Conservation (phyloP, 2,329 filamentous ascomycete genomes). For the Ceratocystis colombiana region DNA sequence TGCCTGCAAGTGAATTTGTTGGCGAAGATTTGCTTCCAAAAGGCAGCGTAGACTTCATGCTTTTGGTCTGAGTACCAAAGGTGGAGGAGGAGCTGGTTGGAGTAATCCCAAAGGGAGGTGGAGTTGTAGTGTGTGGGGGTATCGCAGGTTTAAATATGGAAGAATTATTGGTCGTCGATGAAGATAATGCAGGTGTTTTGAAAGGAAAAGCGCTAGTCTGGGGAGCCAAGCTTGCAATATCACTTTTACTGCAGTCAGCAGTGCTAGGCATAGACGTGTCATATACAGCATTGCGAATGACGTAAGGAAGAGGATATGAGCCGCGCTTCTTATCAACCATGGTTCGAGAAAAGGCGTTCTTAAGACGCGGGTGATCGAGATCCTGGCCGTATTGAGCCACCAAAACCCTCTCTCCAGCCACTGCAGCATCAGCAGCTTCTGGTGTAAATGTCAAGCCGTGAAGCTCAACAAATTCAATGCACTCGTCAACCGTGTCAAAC, state of each 20-base stretch:
- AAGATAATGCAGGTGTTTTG: background rate
- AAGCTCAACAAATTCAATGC: slow-evolving; percentile 53
- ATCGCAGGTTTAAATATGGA: background rate
- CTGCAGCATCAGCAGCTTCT: slow-evolving; percentile 32
- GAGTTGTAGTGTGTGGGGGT: background rate
- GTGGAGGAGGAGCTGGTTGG: background rate
- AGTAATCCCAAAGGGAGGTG: background rate
- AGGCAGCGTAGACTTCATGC: background rate
- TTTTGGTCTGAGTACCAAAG: background rate
- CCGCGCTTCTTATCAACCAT: slow-evolving; percentile 54
- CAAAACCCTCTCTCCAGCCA: slow-evolving; percentile 30
- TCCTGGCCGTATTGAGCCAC: slow-evolving; percentile 34
- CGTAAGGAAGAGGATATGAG: slow-evolving; percentile 40
- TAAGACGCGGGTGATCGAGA: slow-evolving; percentile 42
- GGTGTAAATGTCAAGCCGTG: slow-evolving; percentile 45
- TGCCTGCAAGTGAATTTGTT: background rate
- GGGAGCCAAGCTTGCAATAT: background rate
- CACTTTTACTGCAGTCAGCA: background rate
- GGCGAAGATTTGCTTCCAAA: no score
- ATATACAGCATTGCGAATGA: slow-evolving; percentile 48
- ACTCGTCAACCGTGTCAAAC: slow-evolving; percentile 59
- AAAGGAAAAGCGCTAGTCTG: background rate
- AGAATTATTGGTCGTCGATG: background rate
- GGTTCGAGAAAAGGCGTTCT: slow-evolving; percentile 45
- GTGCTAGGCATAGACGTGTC: slow-evolving; percentile 31